phyloP scores from a whole-genome alignment of 2,329 filamentous ascomycete species.

The Colletotrichum costaricense region DNA sequence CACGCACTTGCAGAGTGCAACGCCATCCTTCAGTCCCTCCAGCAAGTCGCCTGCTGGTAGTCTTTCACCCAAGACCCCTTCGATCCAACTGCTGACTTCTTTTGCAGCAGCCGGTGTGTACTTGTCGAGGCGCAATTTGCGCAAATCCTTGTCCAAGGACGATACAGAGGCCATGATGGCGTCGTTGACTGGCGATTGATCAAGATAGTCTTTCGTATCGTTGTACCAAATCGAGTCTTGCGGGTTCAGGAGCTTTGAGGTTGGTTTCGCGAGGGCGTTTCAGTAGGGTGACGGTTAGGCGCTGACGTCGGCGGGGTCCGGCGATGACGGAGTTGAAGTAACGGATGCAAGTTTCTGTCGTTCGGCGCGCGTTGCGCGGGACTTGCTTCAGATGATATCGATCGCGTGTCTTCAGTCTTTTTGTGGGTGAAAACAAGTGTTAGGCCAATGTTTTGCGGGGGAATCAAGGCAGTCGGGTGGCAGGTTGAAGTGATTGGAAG shows the following conservation, averaged over 20 bases:
- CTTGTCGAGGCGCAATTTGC: slow-evolving; percentile 89
- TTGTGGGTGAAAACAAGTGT: neutral
- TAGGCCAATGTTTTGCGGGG: slow-evolving; percentile 12
- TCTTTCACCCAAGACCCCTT: slow-evolving; percentile 79
- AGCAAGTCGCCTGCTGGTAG: slow-evolving; percentile 82
- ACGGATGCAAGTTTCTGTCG: neutral
- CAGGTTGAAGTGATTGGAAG: slow-evolving; percentile 15
- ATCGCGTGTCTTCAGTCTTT: neutral
- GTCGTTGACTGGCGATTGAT: neutral
- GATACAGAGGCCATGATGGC: slow-evolving; percentile 87
- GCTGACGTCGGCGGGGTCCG: slow-evolving; percentile 33
- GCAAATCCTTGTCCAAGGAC: slow-evolving; percentile 94
- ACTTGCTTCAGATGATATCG: slow-evolving; percentile 7
- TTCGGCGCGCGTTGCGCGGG: slow-evolving; percentile 21
- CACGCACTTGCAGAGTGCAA: slow-evolving; percentile 88
- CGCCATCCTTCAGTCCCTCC: slow-evolving; percentile 88
- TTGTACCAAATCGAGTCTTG: neutral
- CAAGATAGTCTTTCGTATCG: neutral
- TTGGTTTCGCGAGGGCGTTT: slow-evolving; percentile 29
- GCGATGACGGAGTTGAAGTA: slow-evolving; percentile 22
- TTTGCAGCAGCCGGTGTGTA: slow-evolving; percentile 93
- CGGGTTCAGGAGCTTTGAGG: slow-evolving; percentile 3
- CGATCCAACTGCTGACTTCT: slow-evolving; percentile 88
- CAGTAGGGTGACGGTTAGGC: slow-evolving; percentile 30
- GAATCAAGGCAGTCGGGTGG: slow-evolving; percentile 15